Percentiles rank a stretch among this genome's conserved stretches.
Conservation (phyloP, 176 grass and related monocot genomes). For the Oryza glumipatula region DNA sequence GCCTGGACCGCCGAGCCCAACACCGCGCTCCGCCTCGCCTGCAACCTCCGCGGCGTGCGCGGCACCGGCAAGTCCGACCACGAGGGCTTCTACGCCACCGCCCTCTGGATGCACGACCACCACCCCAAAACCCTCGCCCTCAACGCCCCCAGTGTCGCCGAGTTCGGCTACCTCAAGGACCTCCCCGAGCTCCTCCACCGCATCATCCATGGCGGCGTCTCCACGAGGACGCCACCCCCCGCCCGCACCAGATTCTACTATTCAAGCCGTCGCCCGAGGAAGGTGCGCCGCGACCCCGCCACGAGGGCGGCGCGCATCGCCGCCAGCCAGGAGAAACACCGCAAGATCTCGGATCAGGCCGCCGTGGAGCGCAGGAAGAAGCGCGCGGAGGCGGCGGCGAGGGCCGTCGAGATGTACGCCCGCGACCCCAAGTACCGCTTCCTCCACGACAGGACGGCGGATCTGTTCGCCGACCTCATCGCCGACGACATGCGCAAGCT, state of each 20-base stretch:
- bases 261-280: no score
- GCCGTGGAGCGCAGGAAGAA: conserved; percentile 33
- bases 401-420: conserved; percentile 54
- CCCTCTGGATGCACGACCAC: conserved; percentile 70
- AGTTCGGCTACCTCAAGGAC: conserved; percentile 91
- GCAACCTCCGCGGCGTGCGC: conserved; percentile 75
- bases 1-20: conserved; percentile 56
- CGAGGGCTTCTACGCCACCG: conserved; percentile 78
- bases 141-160: conserved; percentile 44
- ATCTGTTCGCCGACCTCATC: conserved; percentile 65
- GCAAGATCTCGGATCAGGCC: conserved; percentile 16
- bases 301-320: conserved; percentile 49
- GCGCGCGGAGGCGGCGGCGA: conserved; percentile 40
- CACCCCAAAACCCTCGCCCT: conserved; percentile 77
- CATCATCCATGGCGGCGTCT: conserved; percentile 52
- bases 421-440: conserved; percentile 57
- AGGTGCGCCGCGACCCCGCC: background rate
- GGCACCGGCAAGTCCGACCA: conserved; percentile 81
- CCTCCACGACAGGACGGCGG: conserved; percentile 72
- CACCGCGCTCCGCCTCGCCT: conserved; percentile 61
- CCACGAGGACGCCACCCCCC: conserved; percentile 44
- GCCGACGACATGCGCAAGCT: conserved; percentile 64
- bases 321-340: conserved; percentile 37
- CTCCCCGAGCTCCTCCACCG: conserved; percentile 90
- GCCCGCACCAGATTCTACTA: background rate